Base-by-base conservation (phyloP, 768 basidiomycete species). In the Kwoniella newhampshirensis region DNA sequence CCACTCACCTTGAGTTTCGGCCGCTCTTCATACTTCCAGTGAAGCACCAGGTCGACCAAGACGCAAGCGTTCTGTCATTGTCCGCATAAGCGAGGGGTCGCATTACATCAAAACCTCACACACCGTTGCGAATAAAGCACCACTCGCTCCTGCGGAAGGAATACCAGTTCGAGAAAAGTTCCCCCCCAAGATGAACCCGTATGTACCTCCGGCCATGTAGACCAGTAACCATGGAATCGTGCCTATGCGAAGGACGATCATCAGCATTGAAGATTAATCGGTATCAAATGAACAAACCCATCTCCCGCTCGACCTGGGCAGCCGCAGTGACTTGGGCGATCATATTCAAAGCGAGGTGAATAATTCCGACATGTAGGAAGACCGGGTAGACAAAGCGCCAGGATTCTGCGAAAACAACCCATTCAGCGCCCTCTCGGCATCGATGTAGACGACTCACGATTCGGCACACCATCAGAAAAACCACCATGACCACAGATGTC, bases 321-420 rank as follows among this genome's bases (percentile, higher is more conserved):
- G 54, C 87, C n/a, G 88, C 78, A 0, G 83, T 84, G 54, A 88
- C 74, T 66, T 94, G 93, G 13, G 87, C 92, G 26, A 93, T 73
- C 86, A 97, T 87, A 72, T 99, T 99, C 59, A 99, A 71, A 3
- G 87, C 63, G 32, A 94, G 81, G 73, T 99, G 94, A n/a, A 99
- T 80, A 55, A 99, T 81, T n/a, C 94, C 94, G 11, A 91, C 96
- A 66, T 98, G 94, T 4, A 97, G 77, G 72, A 98, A 96, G 48
- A 94, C 87, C 8, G 92, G 83, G 1, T 86, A 85, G 64, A 92
- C 86, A 70, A 93, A 93, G 61, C 89, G 88, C 64, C 44, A 41
- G 25, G 57, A 63, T 39, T 52, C 65, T 64, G 55, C 20, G 11
- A 18, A 52, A 21, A 41, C 52, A 20, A 27, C 18, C 27, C 18